These are phyloP conservation scores for Diaporthe citrichinensis DNA, from an alignment of 2,329 filamentous ascomycete species.

Conservation along the genomic window DNA sequence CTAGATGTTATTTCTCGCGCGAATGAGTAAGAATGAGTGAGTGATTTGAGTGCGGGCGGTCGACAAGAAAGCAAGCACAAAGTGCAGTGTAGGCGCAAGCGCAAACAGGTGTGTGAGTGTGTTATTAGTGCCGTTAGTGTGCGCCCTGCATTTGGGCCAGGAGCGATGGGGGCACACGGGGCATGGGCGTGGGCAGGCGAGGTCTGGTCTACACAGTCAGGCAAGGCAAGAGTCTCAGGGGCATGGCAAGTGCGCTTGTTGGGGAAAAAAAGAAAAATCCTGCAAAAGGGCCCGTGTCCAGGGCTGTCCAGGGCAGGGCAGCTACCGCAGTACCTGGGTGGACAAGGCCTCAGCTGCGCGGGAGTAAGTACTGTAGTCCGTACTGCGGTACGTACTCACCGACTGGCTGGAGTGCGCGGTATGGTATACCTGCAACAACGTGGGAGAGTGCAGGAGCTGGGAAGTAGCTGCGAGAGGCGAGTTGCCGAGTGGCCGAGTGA, in stretches of 20 bases:
- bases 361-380: too few relatives aligned
- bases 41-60: conserved; percentile 5
- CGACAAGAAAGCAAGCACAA: not conserved
- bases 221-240: not conserved
- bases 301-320: not conserved
- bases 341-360: too few relatives aligned
- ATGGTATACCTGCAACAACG: conserved; percentile 13
- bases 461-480: conserved; percentile 13
- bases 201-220: not conserved
- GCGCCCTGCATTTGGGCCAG: conserved; percentile 6
- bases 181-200: not conserved
- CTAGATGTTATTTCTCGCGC: conserved; percentile 24
- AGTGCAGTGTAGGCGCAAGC: not conserved
- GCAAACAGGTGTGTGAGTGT: not conserved
- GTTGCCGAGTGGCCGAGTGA: conserved; percentile 4
- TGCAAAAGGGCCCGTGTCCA: conserved; percentile 24
- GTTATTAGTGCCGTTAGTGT: conserved; percentile 16
- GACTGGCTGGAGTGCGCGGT: not conserved
- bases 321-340: not conserved
- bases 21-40: conserved; percentile 12
- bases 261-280: conserved; percentile 16
- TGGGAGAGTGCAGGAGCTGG: conserved; percentile 14
- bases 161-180: not conserved
- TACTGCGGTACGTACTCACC: not conserved
- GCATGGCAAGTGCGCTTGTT: conserved; percentile 32